Evolutionary conservation across 805 yeast species (phyloP), one percentile per base, ranked within the genome.

Genomic region (Wickerhamomyces strasburgensis): DNA sequence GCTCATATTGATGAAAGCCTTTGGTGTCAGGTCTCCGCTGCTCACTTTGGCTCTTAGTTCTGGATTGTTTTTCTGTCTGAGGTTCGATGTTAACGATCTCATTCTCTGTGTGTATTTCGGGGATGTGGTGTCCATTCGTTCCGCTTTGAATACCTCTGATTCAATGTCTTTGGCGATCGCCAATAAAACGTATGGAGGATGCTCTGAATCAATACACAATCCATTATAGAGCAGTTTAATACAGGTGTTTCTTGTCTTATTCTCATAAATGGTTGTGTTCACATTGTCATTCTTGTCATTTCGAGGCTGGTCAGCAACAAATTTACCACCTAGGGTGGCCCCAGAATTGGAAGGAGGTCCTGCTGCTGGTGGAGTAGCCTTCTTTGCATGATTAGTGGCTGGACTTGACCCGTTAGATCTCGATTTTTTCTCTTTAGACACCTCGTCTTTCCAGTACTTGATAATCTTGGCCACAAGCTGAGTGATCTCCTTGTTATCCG

Each of bases 1-100:
- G 24, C 81, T 68, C 95, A 94, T 89, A 25, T 62, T 72, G 33
- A 83, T 80, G 48, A 93, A 74, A 33, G 76, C 72, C 11, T 68
- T 62, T 1, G 96, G 78, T 23, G 70, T 47, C 29, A 93, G 70
- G 38, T 76, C 80, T n/a, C 86, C 84, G 16, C 68, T 61, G 15
- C 81, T 71, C 26, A 93, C 72, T 41, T 81, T 73, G 9, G 65
- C 67, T 49, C 97, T 75, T 42, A 93, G 69, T 44, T 81, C 87
- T 4, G 96, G 95, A 57, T 93, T 93, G 56, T 83, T 83, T 60
- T 84, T 84, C 55, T 90, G 89, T 55, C 93, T 80, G 43, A 93
- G 69, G 57, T 89, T 90, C 72, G 89, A 80, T 31, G 84, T 85
- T 37, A 88, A 73, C 5, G 95, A 82, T 51, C 98, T 73, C 67